A percentile compares a stretch with the other conserved stretches of the same genome.
Conservation (phyloP, 2,329 filamentous ascomycete genomes). For the Didymella pomorum region DNA sequence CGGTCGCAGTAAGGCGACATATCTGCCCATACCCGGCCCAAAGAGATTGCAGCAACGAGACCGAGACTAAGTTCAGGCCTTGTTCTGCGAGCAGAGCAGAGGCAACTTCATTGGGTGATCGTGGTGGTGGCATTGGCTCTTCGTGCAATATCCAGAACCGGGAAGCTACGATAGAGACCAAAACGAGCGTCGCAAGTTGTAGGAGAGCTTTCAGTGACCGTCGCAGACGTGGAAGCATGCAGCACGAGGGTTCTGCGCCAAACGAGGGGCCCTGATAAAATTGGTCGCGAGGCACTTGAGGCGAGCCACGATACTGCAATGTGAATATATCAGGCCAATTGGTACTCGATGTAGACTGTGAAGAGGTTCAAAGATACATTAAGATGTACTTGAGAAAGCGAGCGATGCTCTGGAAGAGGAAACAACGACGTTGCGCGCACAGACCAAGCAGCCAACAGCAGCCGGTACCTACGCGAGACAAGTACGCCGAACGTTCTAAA, state of each 20-base stretch:
- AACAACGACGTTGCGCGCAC: background rate
- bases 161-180: background rate
- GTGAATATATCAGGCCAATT: background rate
- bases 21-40: constrained; percentile 64
- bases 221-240: constrained; percentile 15
- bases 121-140: constrained; percentile 50
- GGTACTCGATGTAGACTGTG: background rate
- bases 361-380: background rate
- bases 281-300: background rate
- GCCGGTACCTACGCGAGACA: too few relatives aligned
- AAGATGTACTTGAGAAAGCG: background rate
- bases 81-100: constrained; percentile 37
- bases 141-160: background rate
- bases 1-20: constrained; percentile 60
- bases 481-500: background rate
- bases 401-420: background rate
- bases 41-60: constrained; percentile 51
- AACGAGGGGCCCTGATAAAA: background rate
- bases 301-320: background rate
- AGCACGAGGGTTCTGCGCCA: background rate
- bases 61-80: constrained; percentile 35
- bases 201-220: background rate
- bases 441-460: background rate
- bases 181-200: background rate
- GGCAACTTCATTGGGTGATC: constrained; percentile 32